Base-by-base conservation (phyloP, 1,284 basidiomycete species). In the Pterulicium gracile region DNA sequence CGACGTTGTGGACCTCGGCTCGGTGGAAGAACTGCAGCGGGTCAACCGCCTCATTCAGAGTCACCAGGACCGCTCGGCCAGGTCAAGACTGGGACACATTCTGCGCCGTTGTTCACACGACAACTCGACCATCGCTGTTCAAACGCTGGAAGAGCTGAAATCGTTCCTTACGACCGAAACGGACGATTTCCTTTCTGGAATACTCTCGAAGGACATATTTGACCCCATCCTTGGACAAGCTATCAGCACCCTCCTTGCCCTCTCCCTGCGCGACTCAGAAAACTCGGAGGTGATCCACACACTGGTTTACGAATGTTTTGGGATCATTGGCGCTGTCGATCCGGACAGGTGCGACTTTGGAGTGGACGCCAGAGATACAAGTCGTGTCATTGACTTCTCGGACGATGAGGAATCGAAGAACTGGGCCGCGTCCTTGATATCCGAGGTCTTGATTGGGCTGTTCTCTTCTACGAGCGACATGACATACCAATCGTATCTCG, bases 381-480 rank as follows among this genome's bases (percentile, higher is more conserved):
- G 77, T 34, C 81, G 88, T 65, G 75, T 90, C 32, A 73, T 98
- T 45, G 94, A 98, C 62, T 97, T 95, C 58, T 72, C 69, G 2
- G 86, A 95, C 51, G 78, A 85, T 45, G 72, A 75, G 14, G 95
- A 98, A 62, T 78, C 88, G 0, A 68, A 82, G 43, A 58, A 72
- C 3, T 98, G 98, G 58, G 91, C 85, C 1, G 63, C 94, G 18
- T 87, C 94, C 59, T 78, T 98, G 43, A 85, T 99, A 49, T 71
- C 74, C 42, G 81, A 95, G 52, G 74, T 96, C 1, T 77, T 99
- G 1, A 91, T 97, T 10, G 82, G 84, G n/a, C 87, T 90, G 0
- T 98, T 93, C 65, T 80, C 90, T 3, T 88, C 93, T 0, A 94
- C 95, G 0, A 93, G 89, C 56, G 95, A 98, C 58, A 88, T 94